Evolutionary conservation across 345 rosid genomes (phyloP), one percentile per base, ranked within the genome.

Genomic region (Acer campestre): DNA sequence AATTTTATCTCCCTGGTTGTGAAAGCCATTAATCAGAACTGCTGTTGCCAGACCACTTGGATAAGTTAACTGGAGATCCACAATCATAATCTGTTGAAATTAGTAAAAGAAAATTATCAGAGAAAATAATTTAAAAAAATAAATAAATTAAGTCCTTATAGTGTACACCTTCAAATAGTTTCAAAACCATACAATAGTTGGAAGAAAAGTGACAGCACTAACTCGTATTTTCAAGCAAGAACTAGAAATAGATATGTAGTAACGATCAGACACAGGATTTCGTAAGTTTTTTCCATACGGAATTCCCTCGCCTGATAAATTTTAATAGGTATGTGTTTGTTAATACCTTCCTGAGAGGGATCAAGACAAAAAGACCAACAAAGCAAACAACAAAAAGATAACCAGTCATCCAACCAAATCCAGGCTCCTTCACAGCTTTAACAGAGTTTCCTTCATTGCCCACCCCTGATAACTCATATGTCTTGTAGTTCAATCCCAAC

Each of bases 21-120:
- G 99, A 86, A 95, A 95, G 59, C 98, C 99, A 76, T 95, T 95
- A 81, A 95, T 95, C 81, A 95, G 95, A 71, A 95, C 97, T 3
- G 97, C 99, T 46, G 99, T 95, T 51, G 98, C 98, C 82, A 93
- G 27, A 65, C 99, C 99, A 78, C 88, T 95, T 20, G 99, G 99
- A 78, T 92, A 95, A 55, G 97, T 85, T 77, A 95, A 76, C 67
- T 91, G 85, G 67, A 93, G 91, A 83, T 95, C 99, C 46, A 95
- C 85, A 75, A 95, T 92, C 97, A 95, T 79, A 68, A 93, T 79
- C 97, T 92, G 85, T 48, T 7, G 16, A 27, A 68, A 12, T 4
- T 4, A 42, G 17, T 12, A 2, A 56, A 6, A 49, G 16, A 11
- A 49, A 49, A 49, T 49, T 12, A 13, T 13, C 55, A 13, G 17